phyloP scores from a whole-genome alignment of 2,329 filamentous ascomycete genomes.

The Penicillium sp. region DNA sequence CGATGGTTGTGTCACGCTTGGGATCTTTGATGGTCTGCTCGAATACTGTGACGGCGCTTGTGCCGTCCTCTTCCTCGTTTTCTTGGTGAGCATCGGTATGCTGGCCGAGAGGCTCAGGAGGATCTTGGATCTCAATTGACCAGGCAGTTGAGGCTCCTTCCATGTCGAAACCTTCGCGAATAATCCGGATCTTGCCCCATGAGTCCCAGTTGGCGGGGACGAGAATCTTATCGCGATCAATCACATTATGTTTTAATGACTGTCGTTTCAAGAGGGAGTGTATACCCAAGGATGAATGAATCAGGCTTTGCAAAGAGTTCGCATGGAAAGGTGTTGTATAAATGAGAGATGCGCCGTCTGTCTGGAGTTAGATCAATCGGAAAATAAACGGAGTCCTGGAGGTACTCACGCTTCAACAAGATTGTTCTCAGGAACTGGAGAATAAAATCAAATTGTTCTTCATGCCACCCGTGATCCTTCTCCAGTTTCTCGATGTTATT shows the following conservation, averaged over 20 bases:
- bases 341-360: constrained; percentile 80
- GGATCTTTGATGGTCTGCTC: constrained; percentile 79
- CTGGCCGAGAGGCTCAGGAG: constrained; percentile 31
- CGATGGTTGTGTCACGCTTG: constrained; percentile 61
- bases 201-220: constrained; percentile 98
- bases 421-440: constrained; percentile 90
- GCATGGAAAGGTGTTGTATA: constrained; percentile 77
- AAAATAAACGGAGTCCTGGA: constrained; percentile 14
- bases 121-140: constrained; percentile 75
- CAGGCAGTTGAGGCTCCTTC: constrained; percentile 82
- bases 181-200: constrained; percentile 92
- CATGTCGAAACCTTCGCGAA: constrained; percentile 88
- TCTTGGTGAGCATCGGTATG: constrained; percentile 26
- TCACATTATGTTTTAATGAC: constrained; percentile 83
- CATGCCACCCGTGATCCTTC: constrained; percentile 88
- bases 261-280: constrained; percentile 78
- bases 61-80: constrained; percentile 36
- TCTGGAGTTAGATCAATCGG: constrained; percentile 9
- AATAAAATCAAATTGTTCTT: constrained; percentile 95
- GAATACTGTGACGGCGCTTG: constrained; percentile 69
- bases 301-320: constrained; percentile 73
- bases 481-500: constrained; percentile 90
- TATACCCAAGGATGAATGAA: constrained; percentile 84
- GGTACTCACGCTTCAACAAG: constrained; percentile 72
- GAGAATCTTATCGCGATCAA: constrained; percentile 90